phyloP scores from a whole-genome alignment of 2,329 filamentous ascomycete genomes.

The Colletotrichum chrysophilum region DNA sequence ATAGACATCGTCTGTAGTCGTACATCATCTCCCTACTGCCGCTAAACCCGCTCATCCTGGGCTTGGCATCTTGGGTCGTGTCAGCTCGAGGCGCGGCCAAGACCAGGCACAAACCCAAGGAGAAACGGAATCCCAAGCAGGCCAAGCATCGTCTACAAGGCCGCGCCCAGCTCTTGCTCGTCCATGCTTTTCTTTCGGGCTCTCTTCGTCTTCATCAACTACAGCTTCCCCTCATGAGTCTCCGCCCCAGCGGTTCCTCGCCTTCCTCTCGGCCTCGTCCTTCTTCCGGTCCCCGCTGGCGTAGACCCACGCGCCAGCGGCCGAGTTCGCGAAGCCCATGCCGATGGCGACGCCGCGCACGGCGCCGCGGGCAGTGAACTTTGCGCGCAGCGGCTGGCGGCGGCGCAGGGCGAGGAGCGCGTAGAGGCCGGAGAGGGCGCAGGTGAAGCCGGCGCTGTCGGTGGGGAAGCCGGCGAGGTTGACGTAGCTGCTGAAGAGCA shows the following conservation, averaged over 20 bases:
- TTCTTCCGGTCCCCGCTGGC: slow-evolving; percentile 53
- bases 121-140: neutral
- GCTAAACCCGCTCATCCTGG: neutral
- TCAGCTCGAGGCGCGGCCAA: neutral
- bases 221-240: slow-evolving; percentile 3
- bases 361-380: slow-evolving; percentile 52
- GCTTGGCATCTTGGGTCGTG: neutral
- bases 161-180: neutral
- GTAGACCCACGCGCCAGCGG: slow-evolving; percentile 58
- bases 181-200: neutral
- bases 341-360: slow-evolving; percentile 58
- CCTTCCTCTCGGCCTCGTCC: slow-evolving; percentile 53
- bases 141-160: neutral
- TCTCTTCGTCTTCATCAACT: neutral
- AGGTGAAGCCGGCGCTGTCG: slow-evolving; percentile 60
- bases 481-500: slow-evolving; percentile 63
- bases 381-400: slow-evolving; percentile 42
- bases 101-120: neutral
- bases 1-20: neutral
- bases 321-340: slow-evolving; percentile 52
- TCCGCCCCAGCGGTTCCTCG: slow-evolving; percentile 57
- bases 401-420: slow-evolving; percentile 58
- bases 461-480: slow-evolving; percentile 64
- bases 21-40: neutral
- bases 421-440: slow-evolving; percentile 63